Evolutionary conservation across 352 stramenopile species (phyloP).

Genomic region (Globisporangium iwayamae): DNA sequence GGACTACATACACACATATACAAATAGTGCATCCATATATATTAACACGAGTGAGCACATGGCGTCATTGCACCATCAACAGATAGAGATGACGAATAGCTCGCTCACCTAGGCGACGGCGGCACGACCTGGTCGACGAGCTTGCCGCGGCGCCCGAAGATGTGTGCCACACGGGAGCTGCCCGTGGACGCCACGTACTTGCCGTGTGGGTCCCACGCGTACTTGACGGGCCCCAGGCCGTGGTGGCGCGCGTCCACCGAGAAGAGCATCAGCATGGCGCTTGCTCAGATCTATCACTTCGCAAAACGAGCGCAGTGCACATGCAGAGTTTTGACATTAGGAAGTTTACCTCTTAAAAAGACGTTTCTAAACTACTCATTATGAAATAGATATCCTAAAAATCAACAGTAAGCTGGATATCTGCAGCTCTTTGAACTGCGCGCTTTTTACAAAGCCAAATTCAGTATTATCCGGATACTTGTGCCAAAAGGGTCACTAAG

Average conservation of each 20-base stretch:
- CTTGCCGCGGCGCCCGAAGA: constrained; percentile 67
- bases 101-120: constrained; percentile 53
- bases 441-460: too few relatives aligned
- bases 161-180: constrained; percentile 68
- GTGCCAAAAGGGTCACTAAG: too few relatives aligned
- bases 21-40: background rate
- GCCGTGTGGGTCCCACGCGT: constrained; percentile 75
- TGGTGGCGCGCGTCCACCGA: constrained; percentile 77
- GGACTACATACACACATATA: constrained; percentile 22
- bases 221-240: constrained; percentile 65
- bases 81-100: background rate
- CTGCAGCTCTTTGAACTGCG: too few relatives aligned
- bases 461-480: too few relatives aligned
- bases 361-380: too few relatives aligned
- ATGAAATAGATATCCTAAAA: too few relatives aligned
- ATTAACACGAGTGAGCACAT: background rate
- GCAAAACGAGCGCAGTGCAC: too few relatives aligned
- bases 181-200: constrained; percentile 77
- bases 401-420: too few relatives aligned
- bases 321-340: too few relatives aligned
- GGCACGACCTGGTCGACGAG: constrained; percentile 79
- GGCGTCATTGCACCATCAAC: background rate
- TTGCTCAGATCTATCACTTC: background rate
- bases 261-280: constrained; percentile 75
- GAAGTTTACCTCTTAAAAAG: too few relatives aligned